Conservation (phyloP, 768 basidiomycete species). For the Hericium alpestre region DNA sequence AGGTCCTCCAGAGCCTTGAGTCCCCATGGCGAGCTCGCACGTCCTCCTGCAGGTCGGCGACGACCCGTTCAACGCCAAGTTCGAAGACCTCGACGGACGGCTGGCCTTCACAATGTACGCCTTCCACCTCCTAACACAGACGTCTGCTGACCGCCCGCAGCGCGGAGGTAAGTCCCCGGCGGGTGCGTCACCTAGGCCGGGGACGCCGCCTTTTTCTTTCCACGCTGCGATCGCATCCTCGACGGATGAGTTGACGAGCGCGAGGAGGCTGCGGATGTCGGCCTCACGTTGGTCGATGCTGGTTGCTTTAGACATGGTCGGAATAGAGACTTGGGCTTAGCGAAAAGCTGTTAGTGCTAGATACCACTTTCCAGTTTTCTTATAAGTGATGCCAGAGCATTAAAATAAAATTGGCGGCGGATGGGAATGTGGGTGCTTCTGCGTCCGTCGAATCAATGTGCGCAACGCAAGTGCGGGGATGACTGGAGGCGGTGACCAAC, state of each 20-base stretch:
- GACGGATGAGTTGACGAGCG: conserved; percentile 21
- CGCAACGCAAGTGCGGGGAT: too few species aligned
- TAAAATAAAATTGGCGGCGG: too few species aligned
- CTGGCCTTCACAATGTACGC: conserved; percentile 63
- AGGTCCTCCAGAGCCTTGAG: neutral
- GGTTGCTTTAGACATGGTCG: too few species aligned
- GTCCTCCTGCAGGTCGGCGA: conserved; percentile 55
- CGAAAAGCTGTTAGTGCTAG: too few species aligned
- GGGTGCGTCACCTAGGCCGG: conserved; percentile 3
- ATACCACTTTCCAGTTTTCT: too few species aligned
- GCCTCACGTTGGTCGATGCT: conserved; percentile 4
- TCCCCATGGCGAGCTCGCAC: conserved; percentile 27
- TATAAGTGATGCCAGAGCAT: too few species aligned
- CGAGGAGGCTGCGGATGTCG: conserved; percentile 22
- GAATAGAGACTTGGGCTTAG: too few species aligned
- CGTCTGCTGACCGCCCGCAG: neutral
- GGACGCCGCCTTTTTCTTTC: conserved; percentile 3
- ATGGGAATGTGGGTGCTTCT: too few species aligned
- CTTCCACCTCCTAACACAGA: neutral
- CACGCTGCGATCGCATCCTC: conserved; percentile 12
- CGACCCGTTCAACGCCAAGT: conserved; percentile 49
- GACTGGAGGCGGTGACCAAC: too few species aligned
- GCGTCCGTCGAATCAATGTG: too few species aligned
- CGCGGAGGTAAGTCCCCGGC: neutral
- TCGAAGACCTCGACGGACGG: conserved; percentile 53